Base-by-base conservation (phyloP, 306 rosid genomes). In the Begonia loranthoides region DNA sequence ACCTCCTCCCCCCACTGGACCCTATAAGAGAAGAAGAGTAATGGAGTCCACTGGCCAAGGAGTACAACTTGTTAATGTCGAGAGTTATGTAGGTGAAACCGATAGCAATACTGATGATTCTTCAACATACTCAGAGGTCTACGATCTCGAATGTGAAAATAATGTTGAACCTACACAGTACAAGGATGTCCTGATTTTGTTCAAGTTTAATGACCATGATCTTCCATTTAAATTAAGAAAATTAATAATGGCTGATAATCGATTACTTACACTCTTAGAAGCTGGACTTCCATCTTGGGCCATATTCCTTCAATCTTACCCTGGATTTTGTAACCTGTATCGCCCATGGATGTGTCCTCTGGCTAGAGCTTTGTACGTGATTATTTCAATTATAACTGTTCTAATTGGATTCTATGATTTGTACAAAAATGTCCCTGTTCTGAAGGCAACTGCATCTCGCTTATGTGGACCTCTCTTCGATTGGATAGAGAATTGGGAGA, bases 321-420 rank as follows among this genome's bases (percentile, higher is more conserved):
- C 97, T 1, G 95, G 74, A 50, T 70, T 90, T 56, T 74, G 86
- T 71, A 79, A 90, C 62, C 59, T 85, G n/a, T 90, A 90, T 77
- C 97, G 97, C 46, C 94, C 97, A 2, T 90, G 95, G 97, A 90
- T 90, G 97, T 90, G 95, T 65, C 97, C 85, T 1, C 75, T 90
- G 59, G 97, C 82, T 1, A 76, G 97, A 73, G 66, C 79, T 43
- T 59, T 90, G 36, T 90, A 85, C 55, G 81, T 90, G 51, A 50
- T 85, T 45, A 79, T 90, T 60, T 85, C 95, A 55, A 62, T 80
- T 61, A 81, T 73, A 67, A 90, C 97, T 38, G 97, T 85, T 51
- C 87, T 90, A 33, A 85, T 90, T 61, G 97, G 97, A 68, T 85
- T 90, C 57, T 90, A 80, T 56, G 97, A 90, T 62, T 70, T 90